Evolutionary conservation across 2,329 filamentous ascomycete species (phyloP).

Genomic region (Grosmannia penicillata): DNA sequence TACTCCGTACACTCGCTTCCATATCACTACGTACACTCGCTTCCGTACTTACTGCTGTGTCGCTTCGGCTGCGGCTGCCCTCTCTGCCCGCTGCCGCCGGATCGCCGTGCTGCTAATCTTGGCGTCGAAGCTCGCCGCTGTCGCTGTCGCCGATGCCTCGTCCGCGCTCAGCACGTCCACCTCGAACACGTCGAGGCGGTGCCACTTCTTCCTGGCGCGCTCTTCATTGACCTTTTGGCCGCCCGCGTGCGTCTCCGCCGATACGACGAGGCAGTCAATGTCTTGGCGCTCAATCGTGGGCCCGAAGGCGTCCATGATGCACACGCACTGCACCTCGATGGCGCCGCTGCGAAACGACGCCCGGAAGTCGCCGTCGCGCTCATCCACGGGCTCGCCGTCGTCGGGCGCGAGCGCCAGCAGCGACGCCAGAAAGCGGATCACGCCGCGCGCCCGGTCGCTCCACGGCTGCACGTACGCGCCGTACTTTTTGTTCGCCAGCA

Average conservation of each 20-base stretch:
- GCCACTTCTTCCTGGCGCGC: conserved; percentile 62
- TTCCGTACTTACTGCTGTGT: no score
- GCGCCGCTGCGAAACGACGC: conserved; percentile 42
- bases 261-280: conserved; percentile 72
- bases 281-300: conserved; percentile 73
- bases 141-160: conserved; percentile 29
- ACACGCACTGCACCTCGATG: conserved; percentile 61
- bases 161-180: conserved; percentile 72
- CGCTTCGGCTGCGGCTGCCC: conserved; percentile 5
- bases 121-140: conserved; percentile 50
- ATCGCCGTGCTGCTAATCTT: conserved; percentile 93
- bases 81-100: conserved; percentile 31
- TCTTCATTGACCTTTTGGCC: conserved; percentile 79
- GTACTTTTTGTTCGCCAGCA: conserved; percentile 82
- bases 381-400: conserved; percentile 26
- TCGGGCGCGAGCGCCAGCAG: conserved; percentile 30
- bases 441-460: conserved; percentile 53
- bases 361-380: conserved; percentile 28
- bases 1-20: no score
- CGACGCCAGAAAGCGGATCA: conserved; percentile 59
- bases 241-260: conserved; percentile 72
- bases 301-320: conserved; percentile 78
- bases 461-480: conserved; percentile 69
- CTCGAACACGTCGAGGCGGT: conserved; percentile 63
- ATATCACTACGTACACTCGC: no score